Conservation (phyloP, 495 filamentous ascomycete species). For the Aspergillus ostianus region DNA sequence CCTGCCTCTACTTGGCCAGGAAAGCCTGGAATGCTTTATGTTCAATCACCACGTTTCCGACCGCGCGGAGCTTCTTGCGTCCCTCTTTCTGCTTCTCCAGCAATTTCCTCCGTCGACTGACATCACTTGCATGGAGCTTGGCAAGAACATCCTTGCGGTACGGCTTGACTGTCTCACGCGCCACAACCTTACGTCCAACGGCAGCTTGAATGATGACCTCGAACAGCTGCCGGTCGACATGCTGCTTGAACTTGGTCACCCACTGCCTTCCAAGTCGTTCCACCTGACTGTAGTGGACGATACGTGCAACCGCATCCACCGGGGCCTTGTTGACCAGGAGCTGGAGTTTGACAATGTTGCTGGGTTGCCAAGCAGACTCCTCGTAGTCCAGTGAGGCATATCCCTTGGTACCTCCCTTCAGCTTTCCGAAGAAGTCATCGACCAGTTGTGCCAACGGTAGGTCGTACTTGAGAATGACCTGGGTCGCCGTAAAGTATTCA, state of each 20-base stretch:
- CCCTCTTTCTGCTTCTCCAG: constrained; percentile 98
- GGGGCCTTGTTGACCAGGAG: constrained; percentile 89
- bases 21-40: constrained; percentile 93
- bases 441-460: constrained; percentile 85
- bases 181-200: constrained; percentile 78
- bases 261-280: constrained; percentile 75
- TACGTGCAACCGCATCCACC: constrained; percentile 89
- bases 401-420: constrained; percentile 84
- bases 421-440: constrained; percentile 95
- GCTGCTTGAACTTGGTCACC: constrained; percentile 96
- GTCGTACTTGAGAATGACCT: constrained; percentile 93
- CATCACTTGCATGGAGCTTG: constrained; percentile 91
- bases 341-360: constrained; percentile 84
- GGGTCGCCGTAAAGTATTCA: constrained; percentile 88
- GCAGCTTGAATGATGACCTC: constrained; percentile 95
- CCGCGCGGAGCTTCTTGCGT: constrained; percentile 72
- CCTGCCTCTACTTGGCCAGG: constrained; percentile 56
- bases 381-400: constrained; percentile 92
- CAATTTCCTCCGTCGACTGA: constrained; percentile 77
- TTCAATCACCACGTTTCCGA: constrained; percentile 84
- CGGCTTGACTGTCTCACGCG: constrained; percentile 92
- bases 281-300: constrained; percentile 79
- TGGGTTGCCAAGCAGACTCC: constrained; percentile 81
- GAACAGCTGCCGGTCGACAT: constrained; percentile 93
- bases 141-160: constrained; percentile 93